Percentiles rank a stretch among this genome's conserved stretches.
phyloP scores from a whole-genome alignment of 2,329 filamentous ascomycete species.

The Talaromyces verruculosus region DNA sequence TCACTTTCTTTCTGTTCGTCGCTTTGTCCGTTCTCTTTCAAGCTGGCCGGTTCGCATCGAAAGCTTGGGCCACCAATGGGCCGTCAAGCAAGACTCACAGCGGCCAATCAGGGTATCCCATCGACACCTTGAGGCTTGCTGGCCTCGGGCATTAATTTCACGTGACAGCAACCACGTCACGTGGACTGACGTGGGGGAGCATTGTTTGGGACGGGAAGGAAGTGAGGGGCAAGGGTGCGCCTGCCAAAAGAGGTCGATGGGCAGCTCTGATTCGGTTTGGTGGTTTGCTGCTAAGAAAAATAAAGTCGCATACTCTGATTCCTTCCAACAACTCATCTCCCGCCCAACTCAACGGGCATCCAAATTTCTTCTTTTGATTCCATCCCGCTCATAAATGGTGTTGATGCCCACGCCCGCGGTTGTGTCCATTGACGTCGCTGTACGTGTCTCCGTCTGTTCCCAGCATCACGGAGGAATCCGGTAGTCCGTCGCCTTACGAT shows the following conservation, averaged over 20 bases:
- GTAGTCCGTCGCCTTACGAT: conserved; percentile 19
- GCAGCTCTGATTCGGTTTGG: background rate
- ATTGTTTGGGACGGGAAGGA: conserved; percentile 2
- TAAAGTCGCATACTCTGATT: background rate
- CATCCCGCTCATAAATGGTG: background rate
- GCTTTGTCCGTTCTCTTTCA: background rate
- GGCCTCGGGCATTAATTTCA: background rate
- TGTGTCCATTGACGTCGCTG: conserved; percentile 11
- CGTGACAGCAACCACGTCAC: background rate
- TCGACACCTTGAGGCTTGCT: background rate
- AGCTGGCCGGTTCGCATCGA: background rate
- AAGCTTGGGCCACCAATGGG: conserved; percentile 1
- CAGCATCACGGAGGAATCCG: conserved; percentile 16
- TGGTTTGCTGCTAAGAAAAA: background rate
- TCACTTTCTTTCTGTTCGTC: background rate
- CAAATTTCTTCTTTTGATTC: background rate
- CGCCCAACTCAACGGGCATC: conserved; percentile 14
- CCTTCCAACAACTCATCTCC: background rate
- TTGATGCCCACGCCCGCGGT: conserved; percentile 12
- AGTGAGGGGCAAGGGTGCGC: conserved; percentile 11
- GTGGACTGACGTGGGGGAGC: conserved; percentile 10
- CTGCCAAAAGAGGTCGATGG: conserved; percentile 10
- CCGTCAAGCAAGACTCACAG: background rate
- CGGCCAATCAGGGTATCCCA: background rate
- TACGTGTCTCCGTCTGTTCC: conserved; percentile 14